Conservation (phyloP, 495 filamentous ascomycete species). For the Penicillium cataractarum region DNA sequence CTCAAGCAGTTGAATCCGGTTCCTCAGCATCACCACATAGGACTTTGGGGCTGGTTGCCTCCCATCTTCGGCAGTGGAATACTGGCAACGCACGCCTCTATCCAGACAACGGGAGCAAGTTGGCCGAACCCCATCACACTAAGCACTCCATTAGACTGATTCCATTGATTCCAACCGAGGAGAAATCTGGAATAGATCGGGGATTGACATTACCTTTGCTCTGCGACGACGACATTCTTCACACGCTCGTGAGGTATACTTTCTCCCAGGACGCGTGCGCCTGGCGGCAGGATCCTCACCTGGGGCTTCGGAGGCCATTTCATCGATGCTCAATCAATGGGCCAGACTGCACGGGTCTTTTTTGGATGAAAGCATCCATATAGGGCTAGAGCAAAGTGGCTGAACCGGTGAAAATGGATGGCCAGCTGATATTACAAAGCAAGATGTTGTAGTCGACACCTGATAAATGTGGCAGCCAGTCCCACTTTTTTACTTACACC, state of each 20-base stretch:
- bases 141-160: background rate
- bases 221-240: constrained; percentile 36
- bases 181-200: background rate
- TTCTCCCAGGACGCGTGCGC: constrained; percentile 27
- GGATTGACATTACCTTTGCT: constrained; percentile 27
- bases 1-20: constrained; percentile 31
- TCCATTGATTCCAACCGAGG: background rate
- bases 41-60: constrained; percentile 37
- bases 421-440: constrained; percentile 22
- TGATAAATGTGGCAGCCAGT: constrained; percentile 1
- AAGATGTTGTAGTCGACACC: constrained; percentile 9
- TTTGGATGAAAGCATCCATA: background rate
- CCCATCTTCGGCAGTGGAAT: constrained; percentile 31
- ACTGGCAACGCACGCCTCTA: constrained; percentile 28
- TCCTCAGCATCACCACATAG: constrained; percentile 33
- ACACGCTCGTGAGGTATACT: constrained; percentile 36
- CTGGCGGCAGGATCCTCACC: constrained; percentile 16
- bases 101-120: constrained; percentile 35
- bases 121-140: constrained; percentile 33
- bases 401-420: background rate
- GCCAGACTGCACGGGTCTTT: background rate
- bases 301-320: constrained; percentile 18
- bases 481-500: background rate
- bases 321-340: background rate
- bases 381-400: background rate